Evolutionary conservation across 345 rosid genomes (phyloP).

Genomic region (Triadica sebifera): DNA sequence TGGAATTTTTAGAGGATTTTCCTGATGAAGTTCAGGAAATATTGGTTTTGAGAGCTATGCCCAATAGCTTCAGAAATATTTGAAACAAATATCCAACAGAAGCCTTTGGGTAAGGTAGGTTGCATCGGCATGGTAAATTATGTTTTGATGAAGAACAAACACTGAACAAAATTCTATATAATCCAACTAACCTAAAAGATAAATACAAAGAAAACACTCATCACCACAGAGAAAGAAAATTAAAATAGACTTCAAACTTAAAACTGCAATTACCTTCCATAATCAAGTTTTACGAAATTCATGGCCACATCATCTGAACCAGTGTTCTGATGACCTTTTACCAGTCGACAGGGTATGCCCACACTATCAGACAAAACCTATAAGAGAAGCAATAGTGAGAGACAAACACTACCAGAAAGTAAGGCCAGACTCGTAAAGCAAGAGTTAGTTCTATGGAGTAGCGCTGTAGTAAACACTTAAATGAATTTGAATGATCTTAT

Average conservation of each 20-base stretch:
- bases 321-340: constrained; percentile 83
- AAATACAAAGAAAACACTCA: not conserved
- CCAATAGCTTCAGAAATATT: not conserved
- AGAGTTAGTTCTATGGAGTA: not conserved
- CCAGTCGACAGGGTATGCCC: constrained; percentile 86
- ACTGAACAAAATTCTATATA: constrained; percentile 3
- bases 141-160: constrained; percentile 9
- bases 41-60: not conserved
- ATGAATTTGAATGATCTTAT: not conserved
- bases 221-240: not conserved
- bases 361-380: constrained; percentile 87
- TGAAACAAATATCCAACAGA: not conserved
- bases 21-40: not conserved
- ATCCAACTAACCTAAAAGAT: constrained; percentile 1
- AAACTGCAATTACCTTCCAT: constrained; percentile 66
- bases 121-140: constrained; percentile 8
- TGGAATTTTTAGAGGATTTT: not conserved
- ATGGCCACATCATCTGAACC: constrained; percentile 89
- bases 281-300: constrained; percentile 82
- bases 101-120: not conserved
- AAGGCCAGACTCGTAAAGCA: constrained; percentile 11
- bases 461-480: not conserved
- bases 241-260: constrained; percentile 3
- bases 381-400: constrained; percentile 7
- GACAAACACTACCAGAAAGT: constrained; percentile 8